Conservation (phyloP, 2,329 filamentous ascomycete species). For the Gyromitra esculenta region DNA sequence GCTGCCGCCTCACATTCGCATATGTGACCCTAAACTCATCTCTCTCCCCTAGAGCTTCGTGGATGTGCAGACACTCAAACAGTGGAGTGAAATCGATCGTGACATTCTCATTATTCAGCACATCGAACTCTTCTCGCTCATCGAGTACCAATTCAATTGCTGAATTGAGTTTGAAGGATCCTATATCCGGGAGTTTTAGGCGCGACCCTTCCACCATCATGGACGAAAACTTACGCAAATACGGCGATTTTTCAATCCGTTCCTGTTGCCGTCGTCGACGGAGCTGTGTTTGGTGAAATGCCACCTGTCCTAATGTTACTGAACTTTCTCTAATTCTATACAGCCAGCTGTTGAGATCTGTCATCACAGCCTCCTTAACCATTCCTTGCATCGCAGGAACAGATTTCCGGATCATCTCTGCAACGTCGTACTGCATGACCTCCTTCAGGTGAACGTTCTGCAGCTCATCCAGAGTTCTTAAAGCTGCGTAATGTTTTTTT, state of each 20-base stretch:
- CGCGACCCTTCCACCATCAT: slow-evolving; percentile 20
- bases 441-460: slow-evolving; percentile 96
- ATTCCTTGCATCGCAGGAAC: slow-evolving; percentile 91
- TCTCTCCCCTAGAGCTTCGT: slow-evolving; percentile 89
- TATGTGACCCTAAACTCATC: slow-evolving; percentile 93
- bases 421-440: slow-evolving; percentile 92
- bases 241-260: slow-evolving; percentile 77
- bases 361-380: slow-evolving; percentile 97
- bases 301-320: slow-evolving; percentile 93
- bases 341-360: slow-evolving; percentile 94
- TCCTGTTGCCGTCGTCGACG: slow-evolving; percentile 84
- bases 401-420: slow-evolving; percentile 93
- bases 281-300: slow-evolving; percentile 94
- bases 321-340: slow-evolving; percentile 95
- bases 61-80: slow-evolving; percentile 95
- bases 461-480: slow-evolving; percentile 92
- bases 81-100: slow-evolving; percentile 94
- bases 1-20: slow-evolving; percentile 85
- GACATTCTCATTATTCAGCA: slow-evolving; percentile 92
- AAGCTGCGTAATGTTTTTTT: slow-evolving; percentile 93
- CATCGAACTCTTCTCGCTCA: slow-evolving; percentile 93
- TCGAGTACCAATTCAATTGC: slow-evolving; percentile 95
- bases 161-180: slow-evolving; percentile 87
- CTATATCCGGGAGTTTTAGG: slow-evolving; percentile 44
- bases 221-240: slow-evolving; percentile 67